A percentile compares a stretch with the other conserved stretches of the same genome.
Conservation (phyloP, 2,329 filamentous ascomycete species). For the Trichoderma sp. region DNA sequence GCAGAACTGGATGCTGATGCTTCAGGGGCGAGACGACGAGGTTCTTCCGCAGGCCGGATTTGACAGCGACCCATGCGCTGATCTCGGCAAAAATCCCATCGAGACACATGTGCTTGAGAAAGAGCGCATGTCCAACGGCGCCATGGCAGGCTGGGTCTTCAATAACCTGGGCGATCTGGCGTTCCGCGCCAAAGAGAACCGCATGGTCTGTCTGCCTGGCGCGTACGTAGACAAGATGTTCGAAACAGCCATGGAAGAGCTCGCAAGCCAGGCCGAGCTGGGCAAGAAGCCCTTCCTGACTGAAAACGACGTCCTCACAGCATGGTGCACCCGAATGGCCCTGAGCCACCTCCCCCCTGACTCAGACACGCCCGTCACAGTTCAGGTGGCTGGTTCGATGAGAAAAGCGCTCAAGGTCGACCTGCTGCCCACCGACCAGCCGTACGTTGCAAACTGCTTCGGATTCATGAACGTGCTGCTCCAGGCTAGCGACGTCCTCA, state of each 20-base stretch:
- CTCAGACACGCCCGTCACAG: background rate
- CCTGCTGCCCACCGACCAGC: background rate
- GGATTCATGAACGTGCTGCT: slow-evolving; percentile 1
- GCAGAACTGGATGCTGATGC: background rate
- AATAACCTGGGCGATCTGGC: background rate
- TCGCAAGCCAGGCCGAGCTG: background rate
- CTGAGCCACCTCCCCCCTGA: background rate
- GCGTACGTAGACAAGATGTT: background rate
- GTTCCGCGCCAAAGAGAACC: background rate
- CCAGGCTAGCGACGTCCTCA: background rate
- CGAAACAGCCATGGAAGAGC: background rate
- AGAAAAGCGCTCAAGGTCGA: background rate
- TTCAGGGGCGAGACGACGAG: background rate
- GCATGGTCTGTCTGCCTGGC: background rate
- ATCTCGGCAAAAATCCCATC: background rate
- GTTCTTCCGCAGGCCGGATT: background rate
- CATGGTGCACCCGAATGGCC: background rate
- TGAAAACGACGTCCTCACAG: background rate
- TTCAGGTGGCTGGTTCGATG: background rate
- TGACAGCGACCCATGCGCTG: background rate
- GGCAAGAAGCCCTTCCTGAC: background rate
- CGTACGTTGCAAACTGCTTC: background rate
- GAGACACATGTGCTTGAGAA: background rate
- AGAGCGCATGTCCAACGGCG: background rate
- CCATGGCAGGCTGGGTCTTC: background rate